Percentiles rank a stretch among this genome's conserved stretches.
phyloP scores from a whole-genome alignment of 2,329 filamentous ascomycete species.

The Colletotrichum tanaceti region DNA sequence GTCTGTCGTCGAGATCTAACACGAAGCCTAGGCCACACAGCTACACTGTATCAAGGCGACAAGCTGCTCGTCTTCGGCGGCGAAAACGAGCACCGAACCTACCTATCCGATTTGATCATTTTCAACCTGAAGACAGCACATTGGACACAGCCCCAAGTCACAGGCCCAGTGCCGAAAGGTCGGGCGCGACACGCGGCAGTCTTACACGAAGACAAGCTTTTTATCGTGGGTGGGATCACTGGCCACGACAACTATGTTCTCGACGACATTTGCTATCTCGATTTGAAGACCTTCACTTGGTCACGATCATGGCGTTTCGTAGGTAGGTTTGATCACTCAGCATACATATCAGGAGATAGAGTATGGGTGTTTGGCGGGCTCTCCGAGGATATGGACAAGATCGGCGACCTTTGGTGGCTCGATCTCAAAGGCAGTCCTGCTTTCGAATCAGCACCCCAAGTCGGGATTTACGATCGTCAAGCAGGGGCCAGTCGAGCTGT shows the following conservation, averaged over 20 bases:
- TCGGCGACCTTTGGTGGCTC: slow-evolving; percentile 96
- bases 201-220: slow-evolving; percentile 95
- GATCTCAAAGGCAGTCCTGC: slow-evolving; percentile 92
- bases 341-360: slow-evolving; percentile 89
- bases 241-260: slow-evolving; percentile 92
- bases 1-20: slow-evolving; percentile 21
- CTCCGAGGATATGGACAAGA: slow-evolving; percentile 96
- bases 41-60: slow-evolving; percentile 90
- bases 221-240: slow-evolving; percentile 94
- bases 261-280: slow-evolving; percentile 96
- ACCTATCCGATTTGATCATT: slow-evolving; percentile 94
- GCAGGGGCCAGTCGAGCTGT: slow-evolving; percentile 54
- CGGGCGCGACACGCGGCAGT: slow-evolving; percentile 93
- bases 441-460: slow-evolving; percentile 76
- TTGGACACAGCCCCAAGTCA: slow-evolving; percentile 92
- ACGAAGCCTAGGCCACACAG: slow-evolving; percentile 79
- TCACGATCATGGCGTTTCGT: slow-evolving; percentile 96
- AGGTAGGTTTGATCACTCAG: slow-evolving; percentile 92
- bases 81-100: slow-evolving; percentile 96
- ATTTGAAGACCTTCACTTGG: slow-evolving; percentile 98
- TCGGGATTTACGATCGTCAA: slow-evolving; percentile 64
- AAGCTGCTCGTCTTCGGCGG: slow-evolving; percentile 98
- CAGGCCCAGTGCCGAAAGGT: slow-evolving; percentile 86
- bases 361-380: slow-evolving; percentile 98
- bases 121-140: slow-evolving; percentile 94